A percentile compares a stretch with the other conserved stretches of the same genome.
These are phyloP conservation scores for Teratosphaeria nubilosa DNA, from an alignment of 2,329 filamentous ascomycete genomes.

Conservation along the genomic window DNA sequence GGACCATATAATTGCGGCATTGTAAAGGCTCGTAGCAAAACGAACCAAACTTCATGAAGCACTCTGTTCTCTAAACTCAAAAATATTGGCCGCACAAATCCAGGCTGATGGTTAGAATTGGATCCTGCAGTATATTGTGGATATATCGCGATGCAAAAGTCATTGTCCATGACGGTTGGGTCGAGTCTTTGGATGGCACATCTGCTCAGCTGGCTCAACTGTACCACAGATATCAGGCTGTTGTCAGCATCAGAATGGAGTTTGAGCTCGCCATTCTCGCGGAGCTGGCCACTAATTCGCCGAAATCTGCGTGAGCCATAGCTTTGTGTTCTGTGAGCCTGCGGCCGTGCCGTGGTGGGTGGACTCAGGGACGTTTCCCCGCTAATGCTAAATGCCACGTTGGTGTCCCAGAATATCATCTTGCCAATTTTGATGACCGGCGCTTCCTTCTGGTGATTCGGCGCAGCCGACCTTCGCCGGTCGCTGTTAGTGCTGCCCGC, in stretches of 20 bases:
- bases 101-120: slow-evolving; percentile 48
- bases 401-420: slow-evolving; percentile 69
- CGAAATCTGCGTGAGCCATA: slow-evolving; percentile 62
- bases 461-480: slow-evolving; percentile 35
- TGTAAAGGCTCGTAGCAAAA: slow-evolving; percentile 80
- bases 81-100: slow-evolving; percentile 78
- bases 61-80: slow-evolving; percentile 76
- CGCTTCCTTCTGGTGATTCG: slow-evolving; percentile 52
- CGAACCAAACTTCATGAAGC: slow-evolving; percentile 96
- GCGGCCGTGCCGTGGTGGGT: slow-evolving; percentile 29
- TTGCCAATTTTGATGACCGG: slow-evolving; percentile 81
- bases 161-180: slow-evolving; percentile 79
- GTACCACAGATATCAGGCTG: slow-evolving; percentile 68
- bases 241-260: slow-evolving; percentile 79
- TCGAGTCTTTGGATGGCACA: slow-evolving; percentile 87
- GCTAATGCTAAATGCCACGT: slow-evolving; percentile 40
- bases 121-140: slow-evolving; percentile 76
- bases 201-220: slow-evolving; percentile 77
- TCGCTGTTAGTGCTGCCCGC: slow-evolving; percentile 20
- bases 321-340: slow-evolving; percentile 46
- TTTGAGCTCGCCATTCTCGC: slow-evolving; percentile 91
- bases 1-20: slow-evolving; percentile 79
- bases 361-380: slow-evolving; percentile 3
- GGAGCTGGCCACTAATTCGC: slow-evolving; percentile 80
- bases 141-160: slow-evolving; percentile 91